Conservation (phyloP, 371 early-diverging fungal genomes). For the Lichtheimia hyalospora region DNA sequence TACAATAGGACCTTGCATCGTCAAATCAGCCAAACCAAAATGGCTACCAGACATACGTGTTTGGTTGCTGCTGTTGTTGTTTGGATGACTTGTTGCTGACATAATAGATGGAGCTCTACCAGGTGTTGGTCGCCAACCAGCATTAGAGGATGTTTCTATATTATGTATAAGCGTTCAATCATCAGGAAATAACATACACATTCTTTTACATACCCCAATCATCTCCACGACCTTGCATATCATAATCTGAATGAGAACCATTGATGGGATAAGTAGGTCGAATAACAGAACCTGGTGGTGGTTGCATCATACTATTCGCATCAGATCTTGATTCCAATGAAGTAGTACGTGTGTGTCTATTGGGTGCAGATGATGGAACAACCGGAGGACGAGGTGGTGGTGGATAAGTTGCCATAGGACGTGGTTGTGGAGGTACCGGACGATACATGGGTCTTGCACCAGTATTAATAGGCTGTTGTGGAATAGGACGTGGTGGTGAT, state of each 20-base stretch:
- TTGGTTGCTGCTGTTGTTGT: constrained; percentile 6
- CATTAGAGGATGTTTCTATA: constrained; percentile 18
- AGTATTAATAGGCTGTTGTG: constrained; percentile 8
- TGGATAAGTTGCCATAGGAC: constrained; percentile 11
- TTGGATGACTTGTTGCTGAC: constrained; percentile 16
- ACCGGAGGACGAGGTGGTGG: not conserved
- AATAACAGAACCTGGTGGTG: not conserved
- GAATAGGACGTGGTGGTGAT: no score
- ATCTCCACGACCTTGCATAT: constrained; percentile 2
- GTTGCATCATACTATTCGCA: constrained; percentile 11
- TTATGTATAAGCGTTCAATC: not conserved
- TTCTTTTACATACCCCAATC: constrained; percentile 18
- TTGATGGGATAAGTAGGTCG: constrained; percentile 8
- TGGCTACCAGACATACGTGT: constrained; percentile 18
- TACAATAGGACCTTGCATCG: constrained; percentile 4
- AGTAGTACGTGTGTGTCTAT: constrained; percentile 10
- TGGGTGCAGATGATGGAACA: not conserved
- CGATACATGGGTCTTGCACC: constrained; percentile 16
- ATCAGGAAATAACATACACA: no score
- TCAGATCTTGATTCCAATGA: constrained; percentile 19
- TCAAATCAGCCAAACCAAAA: constrained; percentile 8
- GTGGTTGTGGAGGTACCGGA: constrained; percentile 8
- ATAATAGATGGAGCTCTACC: constrained; percentile 30
- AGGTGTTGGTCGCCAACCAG: constrained; percentile 12
- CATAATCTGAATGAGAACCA: constrained; percentile 4